These are phyloP conservation scores for Nothopassalora personata DNA, from an alignment of 2,329 filamentous ascomycete genomes.

Conservation along the genomic window DNA sequence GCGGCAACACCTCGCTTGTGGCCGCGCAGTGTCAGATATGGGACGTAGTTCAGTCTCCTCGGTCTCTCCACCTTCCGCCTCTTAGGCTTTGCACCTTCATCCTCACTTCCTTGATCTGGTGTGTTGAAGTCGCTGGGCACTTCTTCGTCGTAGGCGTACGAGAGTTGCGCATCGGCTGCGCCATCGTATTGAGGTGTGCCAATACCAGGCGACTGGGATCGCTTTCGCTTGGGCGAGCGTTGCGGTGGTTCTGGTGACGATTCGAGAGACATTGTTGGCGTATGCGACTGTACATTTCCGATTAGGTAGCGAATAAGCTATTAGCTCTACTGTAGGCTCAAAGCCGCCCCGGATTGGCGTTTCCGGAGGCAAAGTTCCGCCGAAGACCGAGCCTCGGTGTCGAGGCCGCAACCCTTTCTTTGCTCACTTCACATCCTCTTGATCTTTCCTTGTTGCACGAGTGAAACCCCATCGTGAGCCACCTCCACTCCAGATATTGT, in stretches of 20 bases:
- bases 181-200: constrained; percentile 17
- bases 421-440: background rate
- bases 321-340: no score
- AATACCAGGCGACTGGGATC: constrained; percentile 10
- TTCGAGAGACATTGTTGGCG: constrained; percentile 15
- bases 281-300: background rate
- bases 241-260: constrained; percentile 14
- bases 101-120: constrained; percentile 21
- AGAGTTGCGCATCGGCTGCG: constrained; percentile 19
- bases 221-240: constrained; percentile 28
- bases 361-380: background rate
- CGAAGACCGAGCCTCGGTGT: background rate
- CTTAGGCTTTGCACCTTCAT: constrained; percentile 22
- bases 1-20: constrained; percentile 76
- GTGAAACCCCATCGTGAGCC: background rate
- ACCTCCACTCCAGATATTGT: background rate
- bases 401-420: background rate
- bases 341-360: no score
- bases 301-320: no score
- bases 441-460: background rate
- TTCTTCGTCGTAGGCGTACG: constrained; percentile 32
- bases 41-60: constrained; percentile 60
- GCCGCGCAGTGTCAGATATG: constrained; percentile 66
- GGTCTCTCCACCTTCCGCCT: constrained; percentile 40
- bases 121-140: constrained; percentile 26